Conservation (phyloP, 352 stramenopile genomes). For the Halophytophthora polymorphica region DNA sequence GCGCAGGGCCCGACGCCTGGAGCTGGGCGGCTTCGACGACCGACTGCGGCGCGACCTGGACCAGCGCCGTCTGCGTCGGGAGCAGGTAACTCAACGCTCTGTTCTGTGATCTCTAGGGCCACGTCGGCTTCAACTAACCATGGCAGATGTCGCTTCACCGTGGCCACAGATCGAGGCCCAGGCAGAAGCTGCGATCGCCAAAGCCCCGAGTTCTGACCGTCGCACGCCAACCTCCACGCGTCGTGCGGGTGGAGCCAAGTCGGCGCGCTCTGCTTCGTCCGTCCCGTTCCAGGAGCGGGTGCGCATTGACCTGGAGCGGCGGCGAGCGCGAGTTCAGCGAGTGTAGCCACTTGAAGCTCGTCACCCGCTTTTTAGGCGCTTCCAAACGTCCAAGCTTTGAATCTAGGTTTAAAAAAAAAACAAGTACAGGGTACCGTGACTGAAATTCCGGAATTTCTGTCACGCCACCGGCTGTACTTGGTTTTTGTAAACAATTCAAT, state of each 20-base stretch:
- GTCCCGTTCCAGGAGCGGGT: constrained; percentile 46
- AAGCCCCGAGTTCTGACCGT: not conserved
- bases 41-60: constrained; percentile 53
- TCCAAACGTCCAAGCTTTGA: too few species aligned
- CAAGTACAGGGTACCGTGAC: too few species aligned
- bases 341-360: not conserved
- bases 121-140: not conserved
- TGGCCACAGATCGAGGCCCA: constrained; percentile 8
- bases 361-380: too few species aligned
- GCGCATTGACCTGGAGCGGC: constrained; percentile 41
- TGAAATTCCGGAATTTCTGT: too few species aligned
- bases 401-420: too few species aligned
- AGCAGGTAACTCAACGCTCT: constrained; percentile 22
- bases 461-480: too few species aligned
- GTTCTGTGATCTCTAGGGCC: not conserved
- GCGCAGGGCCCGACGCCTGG: constrained; percentile 27
- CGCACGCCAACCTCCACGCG: not conserved
- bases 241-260: not conserved
- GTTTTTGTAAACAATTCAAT: too few species aligned
- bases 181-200: constrained; percentile 10
- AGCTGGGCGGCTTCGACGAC: constrained; percentile 57
- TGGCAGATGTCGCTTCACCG: not conserved
- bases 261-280: constrained; percentile 6
- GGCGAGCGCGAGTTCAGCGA: constrained; percentile 25
- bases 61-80: constrained; percentile 30